Base-by-base conservation (phyloP, 2,329 filamentous ascomycete species). In the Pyricularia sp. region DNA sequence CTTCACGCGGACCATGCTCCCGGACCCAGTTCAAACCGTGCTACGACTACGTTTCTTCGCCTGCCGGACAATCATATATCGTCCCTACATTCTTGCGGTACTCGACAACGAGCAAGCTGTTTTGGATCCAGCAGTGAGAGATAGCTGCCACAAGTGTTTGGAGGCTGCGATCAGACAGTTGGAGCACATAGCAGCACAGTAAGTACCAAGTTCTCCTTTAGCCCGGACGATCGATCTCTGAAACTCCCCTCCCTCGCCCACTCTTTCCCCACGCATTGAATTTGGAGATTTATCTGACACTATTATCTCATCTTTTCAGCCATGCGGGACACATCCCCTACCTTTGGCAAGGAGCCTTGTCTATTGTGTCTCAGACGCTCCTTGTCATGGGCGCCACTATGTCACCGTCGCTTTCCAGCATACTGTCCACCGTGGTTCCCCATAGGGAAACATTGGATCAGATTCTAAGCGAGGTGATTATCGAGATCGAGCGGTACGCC, bases 291-390 rank as follows among this genome's bases (percentile, higher is more conserved):
- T 26, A 44, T 40, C 62, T 68, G 62, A 63, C 53, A 64, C 62
- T 67, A 35, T 68, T 72, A 65, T 71, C 67, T 69, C 65, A 63
- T 67, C 66, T 69, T 68, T 65, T 69, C 71, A 88, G 86, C 76
- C 90, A 92, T 72, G 88, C 88, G 67, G 90, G 90, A 63, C 90
- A 93, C 73, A 87, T 94, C 78, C 90, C 90, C 13, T 94, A 93
- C 75, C 82, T 93, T 24, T 94, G 89, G 87, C 90, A 93, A 77
- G 90, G 90, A 22, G 89, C 90, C 9, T 81, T 94, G 49, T 92
- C 88, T 26, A 90, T 94, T 72, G 88, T 93, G 26, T 91, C 89
- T 6, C 90, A 94, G 74, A 89, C 88, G 1, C 79, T 94, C 19
- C 79, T 94, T 59, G 84, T 94, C 40, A 93, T 94, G 90, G 90